Percentiles rank a stretch among this genome's conserved stretches.
phyloP scores from a whole-genome alignment of 2,329 filamentous ascomycete species.

The Ophiocordyceps camponoti-saundersi region DNA sequence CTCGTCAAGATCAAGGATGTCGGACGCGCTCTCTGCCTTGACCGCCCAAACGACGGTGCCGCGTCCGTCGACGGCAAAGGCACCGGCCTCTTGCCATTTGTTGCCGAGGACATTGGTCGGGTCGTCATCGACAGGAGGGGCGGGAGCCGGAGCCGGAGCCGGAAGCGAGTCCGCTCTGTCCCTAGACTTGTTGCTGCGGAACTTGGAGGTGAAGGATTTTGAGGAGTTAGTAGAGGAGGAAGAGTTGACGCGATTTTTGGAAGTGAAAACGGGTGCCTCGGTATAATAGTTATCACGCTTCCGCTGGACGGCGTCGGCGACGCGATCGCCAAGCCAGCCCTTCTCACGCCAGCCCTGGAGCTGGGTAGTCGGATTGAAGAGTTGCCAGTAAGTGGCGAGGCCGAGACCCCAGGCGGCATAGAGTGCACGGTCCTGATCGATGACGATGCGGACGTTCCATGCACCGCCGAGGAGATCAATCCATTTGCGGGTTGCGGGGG shows the following conservation, averaged over 20 bases:
- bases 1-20: conserved; percentile 36
- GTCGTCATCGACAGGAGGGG: conserved; percentile 10
- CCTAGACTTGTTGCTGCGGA: neutral
- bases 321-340: conserved; percentile 34
- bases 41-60: conserved; percentile 32
- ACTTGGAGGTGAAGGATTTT: neutral
- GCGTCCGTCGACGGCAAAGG: conserved; percentile 31
- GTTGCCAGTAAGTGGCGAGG: conserved; percentile 29
- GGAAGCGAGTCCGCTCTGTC: neutral
- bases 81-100: conserved; percentile 38
- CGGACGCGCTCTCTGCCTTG: conserved; percentile 29
- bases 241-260: neutral
- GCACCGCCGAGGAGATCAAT: conserved; percentile 38
- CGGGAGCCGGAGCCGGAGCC: conserved; percentile 5
- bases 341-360: conserved; percentile 35
- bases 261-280: neutral
- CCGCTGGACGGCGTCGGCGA: conserved; percentile 27
- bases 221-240: neutral
- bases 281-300: conserved; percentile 13
- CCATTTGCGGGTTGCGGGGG: conserved; percentile 38
- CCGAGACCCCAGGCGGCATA: conserved; percentile 45
- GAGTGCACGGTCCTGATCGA: conserved; percentile 37
- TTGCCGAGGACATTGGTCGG: conserved; percentile 31
- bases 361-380: conserved; percentile 36
- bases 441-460: conserved; percentile 33